Conservation (phyloP, 2,329 filamentous ascomycete genomes). For the Aspergillus thermomutatus region DNA sequence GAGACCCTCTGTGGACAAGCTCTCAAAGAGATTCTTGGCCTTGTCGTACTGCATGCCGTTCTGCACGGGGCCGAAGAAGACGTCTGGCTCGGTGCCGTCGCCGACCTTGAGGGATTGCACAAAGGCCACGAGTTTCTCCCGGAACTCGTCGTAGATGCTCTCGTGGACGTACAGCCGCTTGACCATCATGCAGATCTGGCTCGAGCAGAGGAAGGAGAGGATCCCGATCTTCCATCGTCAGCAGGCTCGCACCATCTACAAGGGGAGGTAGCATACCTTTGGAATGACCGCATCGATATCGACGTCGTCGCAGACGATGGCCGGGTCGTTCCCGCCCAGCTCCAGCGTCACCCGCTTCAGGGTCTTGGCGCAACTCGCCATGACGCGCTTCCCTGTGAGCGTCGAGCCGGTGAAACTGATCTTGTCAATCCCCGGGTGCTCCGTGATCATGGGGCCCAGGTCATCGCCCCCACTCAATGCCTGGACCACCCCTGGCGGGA, state of each 20-base stretch:
- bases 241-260: background rate
- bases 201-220: constrained; percentile 52
- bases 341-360: constrained; percentile 55
- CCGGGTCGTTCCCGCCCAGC: constrained; percentile 55
- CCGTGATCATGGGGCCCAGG: constrained; percentile 52
- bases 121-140: constrained; percentile 45
- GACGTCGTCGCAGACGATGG: constrained; percentile 53
- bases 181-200: constrained; percentile 55
- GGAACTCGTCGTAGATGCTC: constrained; percentile 56
- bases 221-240: constrained; percentile 37
- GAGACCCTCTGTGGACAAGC: constrained; percentile 53
- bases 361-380: constrained; percentile 49
- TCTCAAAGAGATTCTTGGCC: constrained; percentile 55
- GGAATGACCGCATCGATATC: constrained; percentile 47
- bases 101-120: constrained; percentile 43
- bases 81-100: constrained; percentile 39
- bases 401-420: constrained; percentile 59
- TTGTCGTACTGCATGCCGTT: constrained; percentile 64
- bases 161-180: constrained; percentile 63
- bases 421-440: constrained; percentile 55
- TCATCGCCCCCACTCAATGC: constrained; percentile 54
- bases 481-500: constrained; percentile 58
- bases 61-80: constrained; percentile 58
- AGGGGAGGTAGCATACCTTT: constrained; percentile 20
- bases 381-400: constrained; percentile 49